Evolutionary conservation across 257 asterid species (phyloP).

Genomic region (Salvia hispanica): DNA sequence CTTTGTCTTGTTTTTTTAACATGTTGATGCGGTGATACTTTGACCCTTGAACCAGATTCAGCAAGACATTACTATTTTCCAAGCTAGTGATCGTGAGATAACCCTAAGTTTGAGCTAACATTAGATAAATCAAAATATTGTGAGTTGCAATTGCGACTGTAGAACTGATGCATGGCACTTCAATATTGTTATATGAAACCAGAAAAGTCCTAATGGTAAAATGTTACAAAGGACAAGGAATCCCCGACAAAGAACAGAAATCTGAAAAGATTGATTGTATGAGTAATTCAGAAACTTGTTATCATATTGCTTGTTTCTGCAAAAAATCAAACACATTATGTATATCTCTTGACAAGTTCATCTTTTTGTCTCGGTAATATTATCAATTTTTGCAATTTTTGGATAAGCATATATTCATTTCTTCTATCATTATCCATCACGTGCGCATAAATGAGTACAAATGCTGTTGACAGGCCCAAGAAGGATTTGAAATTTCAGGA

Average conservation of each 20-base stretch:
- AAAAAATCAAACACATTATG: neutral
- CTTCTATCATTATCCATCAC: slow-evolving; percentile 1
- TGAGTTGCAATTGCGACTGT: slow-evolving; percentile 29
- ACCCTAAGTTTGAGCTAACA: neutral
- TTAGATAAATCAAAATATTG: neutral
- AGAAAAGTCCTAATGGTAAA: neutral
- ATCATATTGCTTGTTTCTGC: slow-evolving; percentile 2
- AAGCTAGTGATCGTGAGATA: slow-evolving; percentile 14
- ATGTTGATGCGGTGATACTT: too few species aligned
- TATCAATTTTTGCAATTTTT: slow-evolving; percentile 8
- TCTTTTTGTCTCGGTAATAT: slow-evolving; percentile 15
- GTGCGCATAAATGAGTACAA: slow-evolving; percentile 28
- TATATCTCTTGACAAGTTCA: neutral
- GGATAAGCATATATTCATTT: neutral
- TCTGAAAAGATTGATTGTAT: slow-evolving; percentile 3
- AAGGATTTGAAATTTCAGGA: slow-evolving; percentile 76
- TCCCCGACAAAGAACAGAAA: neutral
- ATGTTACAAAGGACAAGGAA: neutral
- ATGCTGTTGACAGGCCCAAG: slow-evolving; percentile 68
- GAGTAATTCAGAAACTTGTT: neutral
- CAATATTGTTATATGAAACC: neutral
- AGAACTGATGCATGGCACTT: neutral
- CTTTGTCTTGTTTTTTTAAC: too few species aligned
- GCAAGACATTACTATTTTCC: neutral
- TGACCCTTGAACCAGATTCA: slow-evolving; percentile 17